Evolutionary conservation across 2,329 filamentous ascomycete species (phyloP).

Genomic region (Colletotrichum kahawae): DNA sequence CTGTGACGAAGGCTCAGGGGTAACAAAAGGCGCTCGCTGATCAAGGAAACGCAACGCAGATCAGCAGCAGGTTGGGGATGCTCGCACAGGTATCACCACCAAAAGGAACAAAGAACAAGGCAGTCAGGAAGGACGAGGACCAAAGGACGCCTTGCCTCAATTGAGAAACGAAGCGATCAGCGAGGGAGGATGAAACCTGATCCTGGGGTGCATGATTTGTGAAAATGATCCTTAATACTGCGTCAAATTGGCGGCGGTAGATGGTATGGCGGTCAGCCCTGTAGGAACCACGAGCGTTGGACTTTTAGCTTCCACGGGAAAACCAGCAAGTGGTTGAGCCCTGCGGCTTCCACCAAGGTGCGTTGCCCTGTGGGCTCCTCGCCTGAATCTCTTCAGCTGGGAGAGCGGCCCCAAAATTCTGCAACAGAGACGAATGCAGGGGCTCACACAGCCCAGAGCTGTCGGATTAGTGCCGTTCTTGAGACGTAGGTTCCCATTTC

Average conservation of each 20-base stretch:
- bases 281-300: not conserved
- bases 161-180: not conserved
- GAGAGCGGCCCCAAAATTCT: constrained; percentile 12
- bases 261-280: constrained; percentile 10
- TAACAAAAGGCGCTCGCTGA: not conserved
- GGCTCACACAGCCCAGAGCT: constrained; percentile 2
- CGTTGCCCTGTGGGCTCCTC: not conserved
- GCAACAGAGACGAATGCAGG: constrained; percentile 23
- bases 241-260: constrained; percentile 9
- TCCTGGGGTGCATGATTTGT: constrained; percentile 4
- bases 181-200: not conserved
- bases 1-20: constrained; percentile 1
- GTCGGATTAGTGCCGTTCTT: not conserved
- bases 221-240: constrained; percentile 13
- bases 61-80: not conserved
- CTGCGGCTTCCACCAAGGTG: not conserved
- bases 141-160: not conserved
- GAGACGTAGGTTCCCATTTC: not conserved
- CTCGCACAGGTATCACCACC: not conserved
- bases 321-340: not conserved
- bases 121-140: not conserved
- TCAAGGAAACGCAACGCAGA: not conserved
- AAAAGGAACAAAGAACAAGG: not conserved
- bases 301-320: not conserved
- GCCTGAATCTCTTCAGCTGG: not conserved